These are phyloP conservation scores for Centaurea solstitialis DNA, from an alignment of 129 eudicot genomes.

Conservation along the genomic window DNA sequence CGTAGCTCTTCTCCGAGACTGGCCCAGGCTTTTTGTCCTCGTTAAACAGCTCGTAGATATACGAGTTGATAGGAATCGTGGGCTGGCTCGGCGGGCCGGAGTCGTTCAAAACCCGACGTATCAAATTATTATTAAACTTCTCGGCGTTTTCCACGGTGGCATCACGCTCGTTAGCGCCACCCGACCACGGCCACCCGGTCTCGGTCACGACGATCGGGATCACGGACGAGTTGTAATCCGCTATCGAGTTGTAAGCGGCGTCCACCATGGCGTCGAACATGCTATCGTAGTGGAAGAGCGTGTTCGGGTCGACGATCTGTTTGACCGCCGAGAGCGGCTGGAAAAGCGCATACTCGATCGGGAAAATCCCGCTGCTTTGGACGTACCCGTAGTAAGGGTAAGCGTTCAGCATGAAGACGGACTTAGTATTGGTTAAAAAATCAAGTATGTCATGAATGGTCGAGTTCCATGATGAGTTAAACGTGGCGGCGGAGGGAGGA, in stretches of 20 bases:
- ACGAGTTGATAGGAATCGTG: conserved; percentile 57
- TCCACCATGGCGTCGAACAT: conserved; percentile 96
- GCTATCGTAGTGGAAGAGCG: conserved; percentile 71
- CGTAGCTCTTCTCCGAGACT: conserved; percentile 69
- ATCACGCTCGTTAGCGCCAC: conserved; percentile 76
- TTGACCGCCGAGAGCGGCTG: conserved; percentile 59
- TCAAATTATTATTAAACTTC: conserved; percentile 58
- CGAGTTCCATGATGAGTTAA: conserved; percentile 64
- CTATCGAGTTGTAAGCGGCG: conserved; percentile 70
- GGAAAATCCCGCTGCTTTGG: conserved; percentile 63
- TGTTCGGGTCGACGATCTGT: conserved; percentile 87
- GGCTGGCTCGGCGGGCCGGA: conserved; percentile 85
- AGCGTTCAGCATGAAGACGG: conserved; percentile 74
- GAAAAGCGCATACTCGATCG: conserved; percentile 79
- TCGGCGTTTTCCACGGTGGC: conserved; percentile 73
- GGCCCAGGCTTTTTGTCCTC: conserved; percentile 76
- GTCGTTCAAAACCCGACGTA: conserved; percentile 56
- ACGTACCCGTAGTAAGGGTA: conserved; percentile 82
- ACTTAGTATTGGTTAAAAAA: conserved; percentile 61
- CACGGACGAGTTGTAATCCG: conserved; percentile 49
- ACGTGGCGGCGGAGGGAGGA: conserved; percentile 84
- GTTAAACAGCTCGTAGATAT: conserved; percentile 76
- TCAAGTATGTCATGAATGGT: conserved; percentile 49
- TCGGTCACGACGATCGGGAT: conserved; percentile 77
- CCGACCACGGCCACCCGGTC: conserved; percentile 90